A percentile compares a stretch with the other conserved stretches of the same genome.
Conservation (phyloP, 2,329 filamentous ascomycete genomes). For the Trichoderma sp. region DNA sequence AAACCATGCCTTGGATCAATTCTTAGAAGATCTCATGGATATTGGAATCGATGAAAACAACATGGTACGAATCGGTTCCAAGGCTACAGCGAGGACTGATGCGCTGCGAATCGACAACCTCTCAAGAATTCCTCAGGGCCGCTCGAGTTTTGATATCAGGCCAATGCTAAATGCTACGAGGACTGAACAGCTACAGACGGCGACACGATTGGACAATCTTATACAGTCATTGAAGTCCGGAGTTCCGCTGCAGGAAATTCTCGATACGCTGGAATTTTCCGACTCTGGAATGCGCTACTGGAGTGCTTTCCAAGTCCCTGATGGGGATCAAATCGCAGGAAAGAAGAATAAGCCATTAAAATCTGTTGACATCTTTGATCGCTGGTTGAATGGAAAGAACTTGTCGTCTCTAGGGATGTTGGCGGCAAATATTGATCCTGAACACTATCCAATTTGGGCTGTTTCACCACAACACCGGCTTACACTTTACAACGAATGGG, state of each 20-base stretch:
- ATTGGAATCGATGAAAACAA: slow-evolving; percentile 49
- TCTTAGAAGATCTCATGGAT: slow-evolving; percentile 61
- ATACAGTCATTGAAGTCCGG: not conserved
- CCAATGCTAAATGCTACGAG: not conserved
- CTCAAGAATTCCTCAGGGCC: not conserved
- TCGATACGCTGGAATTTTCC: slow-evolving; percentile 51
- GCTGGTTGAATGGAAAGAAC: slow-evolving; percentile 22
- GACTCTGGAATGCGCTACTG: slow-evolving; percentile 51
- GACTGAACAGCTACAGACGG: not conserved
- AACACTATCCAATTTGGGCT: slow-evolving; percentile 49
- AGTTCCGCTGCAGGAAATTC: slow-evolving; percentile 3
- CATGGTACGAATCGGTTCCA: slow-evolving; percentile 65
- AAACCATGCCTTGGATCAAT: slow-evolving; percentile 56
- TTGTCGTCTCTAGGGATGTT: not conserved
- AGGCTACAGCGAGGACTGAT: slow-evolving; percentile 50
- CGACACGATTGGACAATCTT: not conserved
- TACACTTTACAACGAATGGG: slow-evolving; percentile 43
- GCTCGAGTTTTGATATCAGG: not conserved
- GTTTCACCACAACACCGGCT: slow-evolving; percentile 42
- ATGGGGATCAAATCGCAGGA: slow-evolving; percentile 49
- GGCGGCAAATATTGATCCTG: slow-evolving; percentile 23
- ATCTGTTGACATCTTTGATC: slow-evolving; percentile 23
- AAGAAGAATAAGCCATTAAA: slow-evolving; percentile 43
- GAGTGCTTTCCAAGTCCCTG: slow-evolving; percentile 55
- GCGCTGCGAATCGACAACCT: slow-evolving; percentile 47